phyloP scores from a whole-genome alignment of 352 stramenopile genomes.

The Hyaloperonospora arabidopsidis region DNA sequence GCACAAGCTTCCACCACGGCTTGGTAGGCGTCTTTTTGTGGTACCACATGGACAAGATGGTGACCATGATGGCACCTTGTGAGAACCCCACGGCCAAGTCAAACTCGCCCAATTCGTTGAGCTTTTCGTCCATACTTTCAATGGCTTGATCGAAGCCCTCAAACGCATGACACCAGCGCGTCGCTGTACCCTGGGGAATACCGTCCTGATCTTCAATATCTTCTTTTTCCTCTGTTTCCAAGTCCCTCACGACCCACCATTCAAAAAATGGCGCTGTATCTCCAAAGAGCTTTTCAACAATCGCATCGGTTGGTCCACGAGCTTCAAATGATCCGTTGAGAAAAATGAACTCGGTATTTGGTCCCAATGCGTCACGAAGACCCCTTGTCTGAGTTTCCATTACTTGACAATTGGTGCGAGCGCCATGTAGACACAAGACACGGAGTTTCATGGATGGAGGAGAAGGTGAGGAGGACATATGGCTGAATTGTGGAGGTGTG shows the following conservation, averaged over 20 bases:
- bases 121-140: constrained; percentile 50
- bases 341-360: constrained; percentile 59
- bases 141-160: constrained; percentile 22
- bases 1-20: constrained; percentile 44
- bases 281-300: constrained; percentile 27
- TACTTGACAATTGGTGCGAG: constrained; percentile 61
- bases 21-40: constrained; percentile 24
- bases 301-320: constrained; percentile 45
- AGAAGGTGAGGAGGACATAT: neutral
- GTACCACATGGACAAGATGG: constrained; percentile 47
- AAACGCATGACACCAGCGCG: neutral
- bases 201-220: neutral
- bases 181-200: neutral
- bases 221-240: constrained; percentile 2
- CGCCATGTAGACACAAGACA: constrained; percentile 67
- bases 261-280: constrained; percentile 1
- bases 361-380: constrained; percentile 48
- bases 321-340: constrained; percentile 53
- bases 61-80: constrained; percentile 63
- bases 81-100: constrained; percentile 76
- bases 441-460: constrained; percentile 32
- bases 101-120: constrained; percentile 53
- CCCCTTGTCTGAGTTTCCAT: constrained; percentile 62
- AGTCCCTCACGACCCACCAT: neutral
- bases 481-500: too few species aligned